phyloP scores from a whole-genome alignment of 306 rosid species.

The Clitoria ternatea region DNA sequence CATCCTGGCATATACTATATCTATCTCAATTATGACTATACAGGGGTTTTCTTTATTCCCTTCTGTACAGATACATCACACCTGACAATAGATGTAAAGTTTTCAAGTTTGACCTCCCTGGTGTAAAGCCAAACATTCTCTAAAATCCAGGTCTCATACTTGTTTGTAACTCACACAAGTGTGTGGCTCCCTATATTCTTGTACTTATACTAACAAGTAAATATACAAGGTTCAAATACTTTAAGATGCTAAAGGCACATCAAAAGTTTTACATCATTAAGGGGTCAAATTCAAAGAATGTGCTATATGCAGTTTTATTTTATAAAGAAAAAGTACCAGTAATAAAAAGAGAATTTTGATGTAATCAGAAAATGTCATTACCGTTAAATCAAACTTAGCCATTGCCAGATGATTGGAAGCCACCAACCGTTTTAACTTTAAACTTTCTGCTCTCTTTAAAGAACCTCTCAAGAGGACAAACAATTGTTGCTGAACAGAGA shows the following conservation, averaged over 20 bases:
- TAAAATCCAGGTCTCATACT: neutral
- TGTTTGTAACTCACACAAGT: neutral
- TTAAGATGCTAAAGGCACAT: conserved; percentile 18
- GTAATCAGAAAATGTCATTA: conserved; percentile 34
- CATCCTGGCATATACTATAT: neutral
- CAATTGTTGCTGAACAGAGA: conserved; percentile 89
- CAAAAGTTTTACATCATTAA: conserved; percentile 2
- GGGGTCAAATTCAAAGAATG: neutral
- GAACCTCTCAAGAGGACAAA: conserved; percentile 94
- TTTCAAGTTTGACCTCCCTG: neutral
- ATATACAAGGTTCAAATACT: neutral
- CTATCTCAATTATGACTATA: neutral
- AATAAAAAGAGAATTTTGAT: neutral
- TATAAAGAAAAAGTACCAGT: neutral
- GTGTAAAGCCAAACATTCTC: conserved; percentile 8
- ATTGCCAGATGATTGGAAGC: conserved; percentile 96
- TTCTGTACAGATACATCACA: neutral
- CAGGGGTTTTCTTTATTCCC: neutral
- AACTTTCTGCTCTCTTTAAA: conserved; percentile 87
- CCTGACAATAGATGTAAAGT: neutral
- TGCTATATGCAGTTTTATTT: neutral
- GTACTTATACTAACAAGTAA: neutral
- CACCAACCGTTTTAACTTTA: conserved; percentile 77
- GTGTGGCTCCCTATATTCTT: neutral
- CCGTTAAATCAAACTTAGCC: conserved; percentile 93